Evolutionary conservation across 805 yeast species (phyloP), one percentile per base, ranked within the genome.

Genomic region (Ogataea pini): DNA sequence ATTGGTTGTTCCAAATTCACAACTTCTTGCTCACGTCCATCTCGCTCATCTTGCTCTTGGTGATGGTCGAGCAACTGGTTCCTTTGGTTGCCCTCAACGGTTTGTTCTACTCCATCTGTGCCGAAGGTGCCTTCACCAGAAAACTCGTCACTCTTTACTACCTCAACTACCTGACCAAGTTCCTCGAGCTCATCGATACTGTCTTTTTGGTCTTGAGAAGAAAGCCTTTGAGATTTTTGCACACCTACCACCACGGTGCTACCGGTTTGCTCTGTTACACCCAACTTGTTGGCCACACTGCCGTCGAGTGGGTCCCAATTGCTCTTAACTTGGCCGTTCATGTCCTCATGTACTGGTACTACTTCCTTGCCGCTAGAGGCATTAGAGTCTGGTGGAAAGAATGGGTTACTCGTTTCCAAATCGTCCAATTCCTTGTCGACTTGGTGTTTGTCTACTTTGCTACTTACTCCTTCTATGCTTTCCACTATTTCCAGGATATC

Each of bases 311-410:
- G 97, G 97, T 92, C 29, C 95, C 94, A 49, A 92, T 92, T 63
- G 70, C 85, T 27, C 77, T 92, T 62, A 92, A 92, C 78, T 78
- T 92, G 70, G 86, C 83, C 45, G 98, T 92, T 43, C 98, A 92
- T 65, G 96, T 91, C 43, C 82, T 92, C 48, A 94, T 92, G 99
- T 92, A 92, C 80, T 92, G 90, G 86, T 92, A 92, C 80, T 92
- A 94, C 76, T 90, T 91, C 77, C 76, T 92, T 61, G 79, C 94
- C 44, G 88, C 97, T 17, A 80, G 96, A 67, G 96, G 96, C 49
- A 88, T 91, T 65, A 85, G 89, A 63, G 97, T 92, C 46, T 91
- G 97, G 97, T 92, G 99, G 99, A 92, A 94, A 75, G 95, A 91
- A 75, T 92, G 97, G 97, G 97, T 92, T 58, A 92, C 99, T 48